Base-by-base conservation (phyloP, 169 alveolate genomes). In the Pseudocohnilembus persalinus region DNA sequence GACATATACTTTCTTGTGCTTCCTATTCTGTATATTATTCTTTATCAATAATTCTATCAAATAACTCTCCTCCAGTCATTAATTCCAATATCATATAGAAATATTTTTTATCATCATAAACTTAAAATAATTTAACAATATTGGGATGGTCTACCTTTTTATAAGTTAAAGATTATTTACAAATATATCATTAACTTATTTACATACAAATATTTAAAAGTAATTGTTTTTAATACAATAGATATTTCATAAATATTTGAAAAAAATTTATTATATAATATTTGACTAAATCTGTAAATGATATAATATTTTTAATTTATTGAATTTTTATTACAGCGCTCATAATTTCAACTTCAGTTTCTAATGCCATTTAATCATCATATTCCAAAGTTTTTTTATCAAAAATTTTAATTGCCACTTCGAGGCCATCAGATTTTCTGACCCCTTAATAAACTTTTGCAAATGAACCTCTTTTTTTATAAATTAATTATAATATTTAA, bases 1-100 rank as follows among this genome's bases (percentile, higher is more conserved):
- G 98, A 33, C 94, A 88, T 77, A 95, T 92, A n/a, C 94, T 92
- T 34, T 92, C 96, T 1, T 94, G 91, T 27, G 98, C 98, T 88
- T 94, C 96, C 81, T 89, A 91, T 83, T 95, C 98, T 11, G 96
- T 86, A 81, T 94, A 95, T 77, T 88, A 91, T 76, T 93, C 96
- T 80, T 94, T 92, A 84, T 95, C 98, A 0, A 95, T 97, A 25
- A 95, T 93, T 77, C 96, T 82, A 83, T 95, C 97, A 84, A 95
- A 95, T 74, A 95, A 84, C 75, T 95, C 98, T 28, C 96, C 96
- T 33, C 96, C 95, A 26, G 92, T 88, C 97, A 93, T 93, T 30
- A 95, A 83, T 88, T 95, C 96, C 79, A 93, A 79, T 28, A 94
- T 96, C 31, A 94, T 83, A 35, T 93, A 91, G 35, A 93, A 73